Evolutionary conservation across 768 basidiomycete genomes (phyloP), one percentile per base, ranked within the genome.

Genomic region (Tephrocybe sp.): DNA sequence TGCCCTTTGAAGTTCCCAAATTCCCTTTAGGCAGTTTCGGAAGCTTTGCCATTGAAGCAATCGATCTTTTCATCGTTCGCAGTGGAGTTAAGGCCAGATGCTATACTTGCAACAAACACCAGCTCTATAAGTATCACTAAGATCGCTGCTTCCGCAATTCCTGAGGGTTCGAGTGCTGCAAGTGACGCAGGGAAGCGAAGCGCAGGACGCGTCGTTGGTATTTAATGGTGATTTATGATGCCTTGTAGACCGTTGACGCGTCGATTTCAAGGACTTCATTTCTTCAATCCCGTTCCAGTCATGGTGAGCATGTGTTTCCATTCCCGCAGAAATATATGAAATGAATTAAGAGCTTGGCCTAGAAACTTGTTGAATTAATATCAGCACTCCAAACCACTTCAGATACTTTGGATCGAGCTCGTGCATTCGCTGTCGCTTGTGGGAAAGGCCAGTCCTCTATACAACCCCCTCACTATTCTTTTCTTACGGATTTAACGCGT

Each of bases 321-420:
- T n/a, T n/a, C n/a, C n/a, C n/a, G n/a, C n/a, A n/a, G n/a, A n/a
- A n/a, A n/a, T n/a, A n/a, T n/a, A n/a, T n/a, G n/a, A n/a, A n/a
- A n/a, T n/a, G n/a, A n/a, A n/a, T n/a, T n/a, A n/a, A n/a, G n/a
- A n/a, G n/a, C n/a, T n/a, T n/a, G n/a, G n/a, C n/a, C n/a, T 55
- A 89, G 92, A 90, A 89, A 86, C 73, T 97, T 5, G 93, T 97
- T n/a, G 95, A 98, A 65, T 72, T 98, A 5, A 97, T 98, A 44
- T 84, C 95, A 1, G 93, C 88, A 2, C 77, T 97, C 8, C 95
- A 98, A 82, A 96, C 95, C 2, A 86, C 87, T 7, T 70, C 76
- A 21, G 80, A 85, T 9, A 89, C 88, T 0, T 74, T 96, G 4
- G 82, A 86, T 24, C 76, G 87, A 16, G 84, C 95, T 7, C 83